Evolutionary conservation across 2,329 filamentous ascomycete species (phyloP).

Genomic region (Xenoacremonium recifei): DNA sequence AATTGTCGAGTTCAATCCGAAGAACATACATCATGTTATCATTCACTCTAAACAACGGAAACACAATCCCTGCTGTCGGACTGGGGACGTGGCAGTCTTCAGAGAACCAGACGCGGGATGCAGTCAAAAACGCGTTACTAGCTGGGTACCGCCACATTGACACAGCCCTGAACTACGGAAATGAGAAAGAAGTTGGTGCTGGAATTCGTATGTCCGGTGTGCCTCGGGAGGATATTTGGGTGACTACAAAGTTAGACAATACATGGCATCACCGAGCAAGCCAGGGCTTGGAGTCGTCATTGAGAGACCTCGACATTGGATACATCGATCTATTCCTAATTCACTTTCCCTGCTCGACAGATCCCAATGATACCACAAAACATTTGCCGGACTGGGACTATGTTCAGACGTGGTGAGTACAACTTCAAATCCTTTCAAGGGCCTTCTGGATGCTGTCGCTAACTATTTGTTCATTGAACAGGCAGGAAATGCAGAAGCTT

Average conservation of each 20-base stretch:
- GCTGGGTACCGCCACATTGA: too few relatives aligned
- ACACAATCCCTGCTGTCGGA: slow-evolving; percentile 9
- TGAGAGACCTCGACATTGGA: slow-evolving; percentile 49
- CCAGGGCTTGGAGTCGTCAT: slow-evolving; percentile 51
- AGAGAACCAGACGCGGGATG: slow-evolving; percentile 40
- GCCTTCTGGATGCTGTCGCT: too few relatives aligned
- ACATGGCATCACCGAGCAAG: slow-evolving; percentile 57
- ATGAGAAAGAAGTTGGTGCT: too few relatives aligned
- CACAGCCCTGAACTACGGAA: too few relatives aligned
- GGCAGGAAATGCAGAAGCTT: slow-evolving; percentile 65
- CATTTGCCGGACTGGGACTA: slow-evolving; percentile 21
- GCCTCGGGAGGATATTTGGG: slow-evolving; percentile 52
- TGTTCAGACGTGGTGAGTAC: slow-evolving; percentile 11
- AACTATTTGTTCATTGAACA: neutral
- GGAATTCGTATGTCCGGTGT: slow-evolving; percentile 47
- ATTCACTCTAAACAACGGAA: slow-evolving; percentile 11
- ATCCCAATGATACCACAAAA: slow-evolving; percentile 9
- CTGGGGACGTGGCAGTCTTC: slow-evolving; percentile 41
- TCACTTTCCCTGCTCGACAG: slow-evolving; percentile 13
- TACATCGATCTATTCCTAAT: slow-evolving; percentile 56
- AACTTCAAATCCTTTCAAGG: too few relatives aligned
- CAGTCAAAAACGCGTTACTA: too few relatives aligned
- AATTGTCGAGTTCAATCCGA: too few relatives aligned
- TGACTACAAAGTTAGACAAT: slow-evolving; percentile 72
- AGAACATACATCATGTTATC: too few relatives aligned